Evolutionary conservation across 768 basidiomycete species (phyloP), one percentile per base, ranked within the genome.

Genomic region (Amanita fuliginea): DNA sequence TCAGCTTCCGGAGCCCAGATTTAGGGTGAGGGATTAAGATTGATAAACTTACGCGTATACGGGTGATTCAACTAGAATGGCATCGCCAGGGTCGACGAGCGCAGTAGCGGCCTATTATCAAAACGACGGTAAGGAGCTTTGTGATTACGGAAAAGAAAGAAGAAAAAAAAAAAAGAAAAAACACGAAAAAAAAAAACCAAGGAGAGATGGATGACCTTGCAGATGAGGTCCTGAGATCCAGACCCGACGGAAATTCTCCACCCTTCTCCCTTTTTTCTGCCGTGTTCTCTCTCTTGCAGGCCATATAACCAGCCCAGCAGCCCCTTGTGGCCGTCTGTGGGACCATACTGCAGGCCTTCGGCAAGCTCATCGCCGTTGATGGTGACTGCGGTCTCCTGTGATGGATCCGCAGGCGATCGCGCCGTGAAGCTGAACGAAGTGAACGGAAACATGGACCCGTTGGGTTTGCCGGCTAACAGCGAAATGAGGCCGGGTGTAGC

Each of bases 381-480:
- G 0, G 67, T 70, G 43, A 92, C 61, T 0, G 70, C 62, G 2
- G 67, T 66, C 28, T 80, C 76, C 47, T 71, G 61, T 16, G 58
- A 53, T 9, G 69, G 66, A 49, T 76, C 65, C 19, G 60, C 62
- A 2, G 76, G 77, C 9, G 78, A 75, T 16, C 72, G 67, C 3
- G 80, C 72, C 1, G 71, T 77, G 63, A 88, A 80, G 49, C 75
- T 81, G 56, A 98, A 68, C 0, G 83, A 81, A 2, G 81, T 80
- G 68, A 98, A 88, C 1, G 95, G 95, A 68, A 97, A 98, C 16
- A 89, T 86, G n/a, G 74, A 69, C 6, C 82, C 74, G 59, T 95
- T 94, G 5, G 95, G 95, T 64, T 94, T 92, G 22, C 95, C 95
- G 0, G 92, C 93, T 6, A 94, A 77, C 28, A 93, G 63, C 3